Conservation (phyloP, 2,329 filamentous ascomycete species). For the Mycosphaerelloides madeirae region DNA sequence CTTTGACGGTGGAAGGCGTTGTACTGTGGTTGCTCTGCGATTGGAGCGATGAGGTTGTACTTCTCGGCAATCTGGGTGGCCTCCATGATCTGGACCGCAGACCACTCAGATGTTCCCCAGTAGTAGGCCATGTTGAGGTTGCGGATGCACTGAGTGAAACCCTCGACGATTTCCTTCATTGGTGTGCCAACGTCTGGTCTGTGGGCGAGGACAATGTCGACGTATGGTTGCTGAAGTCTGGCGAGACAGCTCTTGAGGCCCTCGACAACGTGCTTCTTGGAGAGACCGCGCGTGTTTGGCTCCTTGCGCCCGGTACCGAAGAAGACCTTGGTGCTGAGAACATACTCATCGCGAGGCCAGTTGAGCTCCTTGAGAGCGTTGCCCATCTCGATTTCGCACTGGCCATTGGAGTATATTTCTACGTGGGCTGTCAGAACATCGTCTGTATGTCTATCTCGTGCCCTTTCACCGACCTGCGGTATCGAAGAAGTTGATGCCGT, state of each 20-base stretch:
- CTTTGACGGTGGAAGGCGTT: slow-evolving; percentile 58
- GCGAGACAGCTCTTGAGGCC: slow-evolving; percentile 55
- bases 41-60: slow-evolving; percentile 56
- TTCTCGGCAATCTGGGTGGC: slow-evolving; percentile 51
- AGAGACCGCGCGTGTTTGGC: slow-evolving; percentile 50
- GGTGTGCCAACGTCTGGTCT: slow-evolving; percentile 48
- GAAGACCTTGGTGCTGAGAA: slow-evolving; percentile 44
- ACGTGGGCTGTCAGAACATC: too few relatives aligned
- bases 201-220: slow-evolving; percentile 61
- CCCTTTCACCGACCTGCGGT: slow-evolving; percentile 37
- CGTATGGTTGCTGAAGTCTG: slow-evolving; percentile 61
- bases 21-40: slow-evolving; percentile 55
- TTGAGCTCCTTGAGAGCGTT: slow-evolving; percentile 42
- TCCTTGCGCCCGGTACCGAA: slow-evolving; percentile 54
- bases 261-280: slow-evolving; percentile 51
- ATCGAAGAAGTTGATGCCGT: slow-evolving; percentile 48
- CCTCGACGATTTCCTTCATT: slow-evolving; percentile 55
- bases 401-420: slow-evolving; percentile 51
- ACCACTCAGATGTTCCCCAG: slow-evolving; percentile 61
- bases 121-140: slow-evolving; percentile 59
- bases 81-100: slow-evolving; percentile 55
- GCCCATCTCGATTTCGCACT: slow-evolving; percentile 59
- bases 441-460: too few relatives aligned
- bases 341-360: slow-evolving; percentile 47
- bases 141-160: slow-evolving; percentile 48